Conservation (phyloP, 1,139 yeast species). For the Pneumocystis jirovecii region DNA sequence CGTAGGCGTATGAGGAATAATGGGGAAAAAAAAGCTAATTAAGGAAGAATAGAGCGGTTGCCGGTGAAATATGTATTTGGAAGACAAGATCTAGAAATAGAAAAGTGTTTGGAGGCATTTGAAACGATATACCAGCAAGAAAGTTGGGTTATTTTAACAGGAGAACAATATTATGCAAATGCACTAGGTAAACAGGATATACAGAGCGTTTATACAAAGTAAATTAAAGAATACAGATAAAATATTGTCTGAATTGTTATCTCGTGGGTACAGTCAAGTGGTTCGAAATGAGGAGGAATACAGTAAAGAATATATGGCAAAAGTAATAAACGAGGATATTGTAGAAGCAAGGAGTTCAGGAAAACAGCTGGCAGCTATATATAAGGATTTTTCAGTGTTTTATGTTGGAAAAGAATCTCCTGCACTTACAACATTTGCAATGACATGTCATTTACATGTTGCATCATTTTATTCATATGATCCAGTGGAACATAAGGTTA, state of each 20-base stretch:
- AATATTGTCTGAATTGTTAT: background rate
- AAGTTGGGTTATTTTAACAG: conserved; percentile 8
- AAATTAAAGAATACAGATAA: background rate
- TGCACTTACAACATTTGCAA: conserved; percentile 34
- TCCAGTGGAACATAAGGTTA: conserved; percentile 3
- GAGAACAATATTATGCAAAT: conserved; percentile 2
- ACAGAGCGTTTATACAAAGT: background rate
- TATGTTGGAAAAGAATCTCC: conserved; percentile 63
- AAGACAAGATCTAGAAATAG: conserved; percentile 11
- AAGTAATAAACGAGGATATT: background rate
- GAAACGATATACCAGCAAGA: background rate
- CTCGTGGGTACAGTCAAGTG: background rate
- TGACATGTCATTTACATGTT: conserved; percentile 11
- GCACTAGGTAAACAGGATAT: background rate
- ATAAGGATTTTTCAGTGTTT: conserved; percentile 36
- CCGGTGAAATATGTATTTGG: conserved; percentile 18
- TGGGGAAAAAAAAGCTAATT: background rate
- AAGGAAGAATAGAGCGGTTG: conserved; percentile 6
- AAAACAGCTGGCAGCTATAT: background rate
- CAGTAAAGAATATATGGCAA: background rate
- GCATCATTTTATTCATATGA: conserved; percentile 6
- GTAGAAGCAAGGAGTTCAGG: background rate
- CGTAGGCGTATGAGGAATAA: conserved; percentile 30
- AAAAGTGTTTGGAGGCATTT: conserved; percentile 4
- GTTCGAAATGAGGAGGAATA: background rate